A percentile compares a stretch with the other conserved stretches of the same genome.
Evolutionary conservation across 2,329 filamentous ascomycete genomes (phyloP).

Genomic region (Setomelanomma holmii): DNA sequence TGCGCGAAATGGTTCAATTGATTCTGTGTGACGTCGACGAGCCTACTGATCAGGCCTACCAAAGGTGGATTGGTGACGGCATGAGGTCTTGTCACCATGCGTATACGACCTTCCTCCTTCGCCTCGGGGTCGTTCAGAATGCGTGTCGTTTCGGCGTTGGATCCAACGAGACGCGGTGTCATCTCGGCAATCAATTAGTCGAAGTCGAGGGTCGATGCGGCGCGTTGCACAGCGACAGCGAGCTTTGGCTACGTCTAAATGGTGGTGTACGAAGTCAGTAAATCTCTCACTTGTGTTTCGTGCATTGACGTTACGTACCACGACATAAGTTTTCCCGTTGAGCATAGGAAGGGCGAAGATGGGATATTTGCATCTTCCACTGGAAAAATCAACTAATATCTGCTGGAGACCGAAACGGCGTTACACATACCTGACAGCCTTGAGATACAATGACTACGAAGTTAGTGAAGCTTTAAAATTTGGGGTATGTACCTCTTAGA

Average conservation of each 20-base stretch:
- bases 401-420: neutral
- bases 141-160: conserved; percentile 36
- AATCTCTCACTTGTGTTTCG: too few relatives aligned
- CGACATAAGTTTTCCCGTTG: conserved; percentile 54
- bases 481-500: too few relatives aligned
- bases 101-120: conserved; percentile 38
- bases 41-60: conserved; percentile 32
- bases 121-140: conserved; percentile 34
- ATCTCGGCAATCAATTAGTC: conserved; percentile 52
- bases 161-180: conserved; percentile 48
- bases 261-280: too few relatives aligned
- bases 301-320: too few relatives aligned
- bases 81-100: conserved; percentile 36
- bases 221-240: conserved; percentile 50
- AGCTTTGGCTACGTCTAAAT: conserved; percentile 51
- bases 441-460: conserved; percentile 46
- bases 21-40: conserved; percentile 44
- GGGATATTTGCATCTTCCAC: conserved; percentile 23
- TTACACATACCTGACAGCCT: conserved; percentile 47
- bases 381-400: conserved; percentile 5
- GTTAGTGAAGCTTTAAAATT: too few relatives aligned
- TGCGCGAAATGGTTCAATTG: conserved; percentile 47
- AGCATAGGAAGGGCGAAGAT: conserved; percentile 58
- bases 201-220: conserved; percentile 52
- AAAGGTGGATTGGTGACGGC: conserved; percentile 46